Evolutionary conservation across 2,329 filamentous ascomycete species (phyloP), one percentile per base, ranked within the genome.

Genomic region (Zalaria sp.): DNA sequence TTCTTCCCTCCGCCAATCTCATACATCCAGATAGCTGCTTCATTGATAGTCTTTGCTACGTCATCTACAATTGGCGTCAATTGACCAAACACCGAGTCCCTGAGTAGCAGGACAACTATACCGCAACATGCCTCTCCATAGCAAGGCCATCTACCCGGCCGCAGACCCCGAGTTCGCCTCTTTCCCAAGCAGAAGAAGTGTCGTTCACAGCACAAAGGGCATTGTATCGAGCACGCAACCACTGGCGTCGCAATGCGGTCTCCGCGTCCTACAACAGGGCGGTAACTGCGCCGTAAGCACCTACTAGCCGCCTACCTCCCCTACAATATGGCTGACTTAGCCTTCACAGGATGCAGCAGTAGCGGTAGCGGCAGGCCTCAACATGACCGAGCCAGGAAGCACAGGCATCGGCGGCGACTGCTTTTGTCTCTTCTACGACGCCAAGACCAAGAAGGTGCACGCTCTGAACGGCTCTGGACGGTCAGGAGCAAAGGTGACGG

Each of bases 401-500:
- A 96, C 91, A 1, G 91, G 91, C 34, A 95, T 98, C 46, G 91
- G 91, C 43, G 91, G 91, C 47, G 91, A 98, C 64, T 87, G 94
- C 79, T 98, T 96, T 65, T 88, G 88, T 60, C 75, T 96, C 31
- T 95, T 77, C 69, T 96, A 89, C 67, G 76, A 93, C 57, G 85
- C 86, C 35, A 75, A 81, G 51, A 84, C 80, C 0, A 82, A 83
- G 56, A 82, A 83, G 48, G 81, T 96, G 5, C 81, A 79, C 42
- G 84, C 87, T 6, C 67, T 96, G 61, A 98, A 98, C 61, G 91
- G 88, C 18, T 95, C 88, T 1, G 91, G 91, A n/a, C 79, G 91
- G 27, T 77, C 86, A 3, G 79, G 83, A 4, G 69, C 64, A 40
- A 77, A 80, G 32, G 77, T 67, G 47, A 83, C 79, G 0, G 69